Conservation (phyloP, 2,329 filamentous ascomycete genomes). For the Venturia oleaginea region DNA sequence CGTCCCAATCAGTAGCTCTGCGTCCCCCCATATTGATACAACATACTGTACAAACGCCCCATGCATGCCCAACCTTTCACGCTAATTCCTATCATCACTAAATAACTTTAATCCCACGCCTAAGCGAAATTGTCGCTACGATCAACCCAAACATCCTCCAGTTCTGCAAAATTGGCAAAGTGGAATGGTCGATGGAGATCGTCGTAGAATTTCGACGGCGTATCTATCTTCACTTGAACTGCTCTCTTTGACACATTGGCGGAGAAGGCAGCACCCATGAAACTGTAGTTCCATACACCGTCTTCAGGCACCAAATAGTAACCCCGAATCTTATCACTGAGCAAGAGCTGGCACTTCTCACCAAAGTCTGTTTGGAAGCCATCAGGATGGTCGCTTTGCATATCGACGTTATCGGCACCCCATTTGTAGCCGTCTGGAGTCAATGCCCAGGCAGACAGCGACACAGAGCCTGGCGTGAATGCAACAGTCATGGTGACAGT, state of each 20-base stretch:
- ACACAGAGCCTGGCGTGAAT: slow-evolving; percentile 94
- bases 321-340: slow-evolving; percentile 87
- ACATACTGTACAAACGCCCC: slow-evolving; percentile 3
- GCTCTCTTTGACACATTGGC: slow-evolving; percentile 75
- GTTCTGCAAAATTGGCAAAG: slow-evolving; percentile 93
- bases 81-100: background rate
- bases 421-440: slow-evolving; percentile 91
- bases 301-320: slow-evolving; percentile 94
- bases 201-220: slow-evolving; percentile 79
- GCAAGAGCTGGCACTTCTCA: slow-evolving; percentile 85
- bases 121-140: slow-evolving; percentile 74
- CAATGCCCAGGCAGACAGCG: slow-evolving; percentile 84
- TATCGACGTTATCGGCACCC: slow-evolving; percentile 93
- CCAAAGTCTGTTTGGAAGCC: slow-evolving; percentile 90
- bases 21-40: background rate
- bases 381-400: slow-evolving; percentile 82
- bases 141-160: slow-evolving; percentile 96
- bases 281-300: slow-evolving; percentile 93
- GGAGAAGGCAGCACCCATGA: slow-evolving; percentile 85
- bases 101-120: background rate
- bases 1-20: background rate
- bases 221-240: slow-evolving; percentile 88
- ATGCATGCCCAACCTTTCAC: background rate
- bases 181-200: slow-evolving; percentile 86
- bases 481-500: slow-evolving; percentile 91